Conservation (phyloP, 1,139 yeast species). For the Sugiyamaella paludigena region DNA sequence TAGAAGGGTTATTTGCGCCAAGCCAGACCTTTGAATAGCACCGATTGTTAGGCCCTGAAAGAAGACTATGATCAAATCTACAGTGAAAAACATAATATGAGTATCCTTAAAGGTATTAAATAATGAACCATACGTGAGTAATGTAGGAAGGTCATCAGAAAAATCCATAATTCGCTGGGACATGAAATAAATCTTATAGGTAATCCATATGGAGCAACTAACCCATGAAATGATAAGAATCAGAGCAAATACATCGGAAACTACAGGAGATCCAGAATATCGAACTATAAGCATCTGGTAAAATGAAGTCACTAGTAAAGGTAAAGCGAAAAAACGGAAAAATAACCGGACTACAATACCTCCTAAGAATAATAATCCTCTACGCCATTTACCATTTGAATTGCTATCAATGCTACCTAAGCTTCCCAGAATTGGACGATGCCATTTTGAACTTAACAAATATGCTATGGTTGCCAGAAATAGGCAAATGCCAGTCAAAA, state of each 20-base stretch:
- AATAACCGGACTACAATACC: conserved; percentile 29
- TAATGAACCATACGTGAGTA: conserved; percentile 35
- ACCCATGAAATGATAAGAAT: conserved; percentile 32
- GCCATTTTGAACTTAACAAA: conserved; percentile 13
- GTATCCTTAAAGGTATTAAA: conserved; percentile 24
- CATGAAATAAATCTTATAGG: conserved; percentile 22
- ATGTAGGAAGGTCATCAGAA: conserved; percentile 32
- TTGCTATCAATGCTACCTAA: neutral
- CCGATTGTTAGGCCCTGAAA: conserved; percentile 38
- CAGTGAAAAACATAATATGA: conserved; percentile 21
- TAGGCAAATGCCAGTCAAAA: conserved; percentile 23
- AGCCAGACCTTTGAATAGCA: conserved; percentile 37
- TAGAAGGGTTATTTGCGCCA: conserved; percentile 37
- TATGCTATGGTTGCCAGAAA: conserved; percentile 18
- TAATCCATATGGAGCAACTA: conserved; percentile 23
- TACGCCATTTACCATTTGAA: conserved; percentile 1
- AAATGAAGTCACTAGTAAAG: conserved; percentile 34
- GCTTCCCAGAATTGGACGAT: conserved; percentile 1
- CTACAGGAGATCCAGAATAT: conserved; percentile 24
- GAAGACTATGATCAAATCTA: conserved; percentile 29
- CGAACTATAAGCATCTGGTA: conserved; percentile 33
- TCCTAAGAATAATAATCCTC: conserved; percentile 6
- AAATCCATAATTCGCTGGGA: conserved; percentile 15
- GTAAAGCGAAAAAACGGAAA: conserved; percentile 33
- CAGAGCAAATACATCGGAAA: conserved; percentile 34